These are phyloP conservation scores for Suillus fuscotomentosus DNA, from an alignment of 768 basidiomycete species.

Conservation along the genomic window DNA sequence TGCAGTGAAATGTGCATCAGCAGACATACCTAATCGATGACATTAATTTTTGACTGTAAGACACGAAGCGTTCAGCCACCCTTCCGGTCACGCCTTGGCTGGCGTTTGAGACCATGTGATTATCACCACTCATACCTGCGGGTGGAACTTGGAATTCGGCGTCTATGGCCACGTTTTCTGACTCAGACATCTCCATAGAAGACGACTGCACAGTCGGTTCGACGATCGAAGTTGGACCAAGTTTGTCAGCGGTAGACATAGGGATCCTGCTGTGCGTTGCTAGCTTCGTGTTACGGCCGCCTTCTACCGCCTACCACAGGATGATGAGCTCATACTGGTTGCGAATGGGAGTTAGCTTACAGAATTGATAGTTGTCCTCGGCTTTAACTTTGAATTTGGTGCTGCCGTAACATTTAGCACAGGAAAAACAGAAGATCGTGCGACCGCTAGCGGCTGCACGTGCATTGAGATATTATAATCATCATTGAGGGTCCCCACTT, in stretches of 20 bases:
- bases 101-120: constrained; percentile 24
- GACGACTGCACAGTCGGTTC: constrained; percentile 12
- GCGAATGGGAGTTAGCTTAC: constrained; percentile 18
- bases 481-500: constrained; percentile 17
- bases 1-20: constrained; percentile 17
- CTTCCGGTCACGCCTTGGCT: constrained; percentile 26
- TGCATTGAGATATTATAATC: constrained; percentile 9
- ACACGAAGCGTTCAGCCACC: constrained; percentile 48
- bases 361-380: constrained; percentile 22
- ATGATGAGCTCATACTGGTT: constrained; percentile 16
- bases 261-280: constrained; percentile 14
- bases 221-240: constrained; percentile 8
- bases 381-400: constrained; percentile 21
- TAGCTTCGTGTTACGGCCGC: constrained; percentile 20
- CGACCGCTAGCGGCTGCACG: background rate
- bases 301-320: constrained; percentile 16
- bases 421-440: constrained; percentile 1
- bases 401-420: constrained; percentile 1
- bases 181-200: constrained; percentile 11
- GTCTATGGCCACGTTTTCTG: constrained; percentile 15
- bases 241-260: constrained; percentile 15
- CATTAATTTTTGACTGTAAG: constrained; percentile 47
- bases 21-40: constrained; percentile 44
- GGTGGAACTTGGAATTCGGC: constrained; percentile 17
- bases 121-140: constrained; percentile 25